A percentile compares a stretch with the other conserved stretches of the same genome.
Conservation (phyloP, 306 rosid genomes). For the Mimosa pudica region DNA sequence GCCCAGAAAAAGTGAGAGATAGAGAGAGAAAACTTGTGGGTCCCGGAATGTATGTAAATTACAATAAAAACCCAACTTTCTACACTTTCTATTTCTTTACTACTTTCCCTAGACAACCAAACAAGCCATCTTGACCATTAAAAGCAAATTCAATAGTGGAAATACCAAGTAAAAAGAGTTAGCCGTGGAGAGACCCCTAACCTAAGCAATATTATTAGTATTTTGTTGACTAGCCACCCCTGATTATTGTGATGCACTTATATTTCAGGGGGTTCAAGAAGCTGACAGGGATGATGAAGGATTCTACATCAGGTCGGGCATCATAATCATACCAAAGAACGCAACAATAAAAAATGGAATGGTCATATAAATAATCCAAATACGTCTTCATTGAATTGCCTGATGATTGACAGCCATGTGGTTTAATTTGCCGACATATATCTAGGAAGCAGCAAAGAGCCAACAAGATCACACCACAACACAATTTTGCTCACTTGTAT, state of each 20-base stretch:
- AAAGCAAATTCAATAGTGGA: too few relatives aligned
- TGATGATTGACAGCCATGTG: not conserved
- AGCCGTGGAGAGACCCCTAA: not conserved
- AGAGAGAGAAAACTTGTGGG: too few relatives aligned
- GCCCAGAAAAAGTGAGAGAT: too few relatives aligned
- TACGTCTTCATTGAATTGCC: not conserved
- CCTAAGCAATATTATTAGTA: not conserved
- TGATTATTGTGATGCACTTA: conserved; percentile 27
- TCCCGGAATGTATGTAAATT: too few relatives aligned
- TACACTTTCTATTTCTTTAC: too few relatives aligned
- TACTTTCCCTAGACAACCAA: too few relatives aligned
- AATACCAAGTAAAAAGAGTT: too few relatives aligned
- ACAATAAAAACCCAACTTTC: too few relatives aligned
- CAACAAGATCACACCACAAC: not conserved
- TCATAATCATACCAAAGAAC: conserved; percentile 68
- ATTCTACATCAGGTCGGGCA: conserved; percentile 76
- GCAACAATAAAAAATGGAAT: conserved; percentile 83
- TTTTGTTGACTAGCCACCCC: not conserved
- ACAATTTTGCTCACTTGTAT: conserved; percentile 13
- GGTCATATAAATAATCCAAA: conserved; percentile 42
- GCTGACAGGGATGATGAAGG: conserved; percentile 75
- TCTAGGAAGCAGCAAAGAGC: conserved; percentile 7
- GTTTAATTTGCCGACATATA: conserved; percentile 15
- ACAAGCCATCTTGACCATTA: too few relatives aligned
- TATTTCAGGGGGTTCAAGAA: conserved; percentile 80